These are phyloP conservation scores for Quercus bicolor DNA, from an alignment of 306 rosid genomes.

Conservation along the genomic window DNA sequence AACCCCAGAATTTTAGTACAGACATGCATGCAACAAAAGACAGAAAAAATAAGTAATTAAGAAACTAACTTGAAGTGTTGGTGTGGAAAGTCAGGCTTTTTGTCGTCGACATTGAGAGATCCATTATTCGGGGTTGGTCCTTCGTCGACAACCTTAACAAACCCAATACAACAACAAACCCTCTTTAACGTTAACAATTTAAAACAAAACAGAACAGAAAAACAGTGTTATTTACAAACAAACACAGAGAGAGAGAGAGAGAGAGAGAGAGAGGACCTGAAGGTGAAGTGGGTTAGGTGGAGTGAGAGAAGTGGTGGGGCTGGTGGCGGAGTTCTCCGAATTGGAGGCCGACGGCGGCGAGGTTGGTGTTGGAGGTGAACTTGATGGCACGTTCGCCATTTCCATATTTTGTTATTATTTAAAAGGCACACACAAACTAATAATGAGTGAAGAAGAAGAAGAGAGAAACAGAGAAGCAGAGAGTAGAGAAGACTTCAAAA, in stretches of 20 bases:
- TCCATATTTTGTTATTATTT: too few species aligned
- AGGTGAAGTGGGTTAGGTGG: slow-evolving; percentile 25
- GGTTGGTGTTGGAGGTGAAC: slow-evolving; percentile 29
- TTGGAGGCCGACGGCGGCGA: slow-evolving; percentile 43
- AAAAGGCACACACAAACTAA: too few species aligned
- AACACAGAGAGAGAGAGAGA: slow-evolving; percentile 16
- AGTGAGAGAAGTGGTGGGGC: slow-evolving; percentile 29
- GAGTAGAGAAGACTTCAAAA: too few species aligned
- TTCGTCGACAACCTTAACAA: slow-evolving; percentile 31
- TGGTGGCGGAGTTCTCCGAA: slow-evolving; percentile 37
- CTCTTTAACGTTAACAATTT: not conserved
- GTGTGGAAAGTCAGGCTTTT: slow-evolving; percentile 31
- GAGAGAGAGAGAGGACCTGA: slow-evolving; percentile 37
- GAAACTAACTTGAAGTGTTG: slow-evolving; percentile 45
- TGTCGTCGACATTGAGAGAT: slow-evolving; percentile 35
- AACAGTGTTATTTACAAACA: not conserved
- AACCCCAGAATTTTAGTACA: not conserved
- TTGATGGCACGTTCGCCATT: slow-evolving; percentile 42
- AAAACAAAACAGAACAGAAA: slow-evolving; percentile 13
- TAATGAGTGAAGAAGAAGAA: too few species aligned
- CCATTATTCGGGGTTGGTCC: slow-evolving; percentile 34
- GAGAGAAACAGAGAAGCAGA: too few species aligned
- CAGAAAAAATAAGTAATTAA: not conserved
- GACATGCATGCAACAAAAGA: not conserved
- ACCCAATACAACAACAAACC: slow-evolving; percentile 3